These are phyloP conservation scores for Cryptosporidium bovis DNA, from an alignment of 169 alveolate species.

Conservation along the genomic window DNA sequence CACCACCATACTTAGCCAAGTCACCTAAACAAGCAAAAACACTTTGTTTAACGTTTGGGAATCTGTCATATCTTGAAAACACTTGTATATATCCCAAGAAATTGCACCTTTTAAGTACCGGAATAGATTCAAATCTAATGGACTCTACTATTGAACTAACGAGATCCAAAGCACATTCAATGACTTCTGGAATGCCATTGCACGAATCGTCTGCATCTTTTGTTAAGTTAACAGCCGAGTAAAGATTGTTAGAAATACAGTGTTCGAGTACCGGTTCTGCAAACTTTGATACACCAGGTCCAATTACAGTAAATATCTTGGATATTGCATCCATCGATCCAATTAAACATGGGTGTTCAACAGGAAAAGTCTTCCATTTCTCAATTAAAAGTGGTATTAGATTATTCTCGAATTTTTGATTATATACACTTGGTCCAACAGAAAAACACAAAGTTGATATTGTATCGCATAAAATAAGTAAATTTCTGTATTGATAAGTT, in stretches of 20 bases:
- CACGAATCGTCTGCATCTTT: conserved; percentile 14
- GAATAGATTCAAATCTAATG: conserved; percentile 29
- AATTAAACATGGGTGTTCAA: conserved; percentile 54
- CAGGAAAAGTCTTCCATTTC: conserved; percentile 63
- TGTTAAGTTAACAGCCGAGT: background rate
- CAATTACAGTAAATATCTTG: conserved; percentile 15
- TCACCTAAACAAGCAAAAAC: conserved; percentile 84
- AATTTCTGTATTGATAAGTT: conserved; percentile 83
- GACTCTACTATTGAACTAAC: conserved; percentile 75
- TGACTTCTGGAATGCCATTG: conserved; percentile 9
- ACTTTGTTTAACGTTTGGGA: conserved; percentile 76
- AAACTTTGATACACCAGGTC: conserved; percentile 5
- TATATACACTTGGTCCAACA: conserved; percentile 20
- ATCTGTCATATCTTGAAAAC: conserved; percentile 63
- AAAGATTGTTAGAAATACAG: conserved; percentile 49
- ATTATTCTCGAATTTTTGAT: conserved; percentile 42
- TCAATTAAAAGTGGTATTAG: conserved; percentile 41
- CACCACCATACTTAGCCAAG: conserved; percentile 77
- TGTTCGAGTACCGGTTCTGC: conserved; percentile 32
- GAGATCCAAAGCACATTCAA: conserved; percentile 71
- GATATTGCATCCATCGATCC: conserved; percentile 74
- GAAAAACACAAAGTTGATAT: conserved; percentile 25
- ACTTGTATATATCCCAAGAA: conserved; percentile 6
- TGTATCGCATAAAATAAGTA: conserved; percentile 38
- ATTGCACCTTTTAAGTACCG: conserved; percentile 67